Evolutionary conservation across 805 yeast genomes (phyloP).

Genomic region (Nakazawaea siamensis): DNA sequence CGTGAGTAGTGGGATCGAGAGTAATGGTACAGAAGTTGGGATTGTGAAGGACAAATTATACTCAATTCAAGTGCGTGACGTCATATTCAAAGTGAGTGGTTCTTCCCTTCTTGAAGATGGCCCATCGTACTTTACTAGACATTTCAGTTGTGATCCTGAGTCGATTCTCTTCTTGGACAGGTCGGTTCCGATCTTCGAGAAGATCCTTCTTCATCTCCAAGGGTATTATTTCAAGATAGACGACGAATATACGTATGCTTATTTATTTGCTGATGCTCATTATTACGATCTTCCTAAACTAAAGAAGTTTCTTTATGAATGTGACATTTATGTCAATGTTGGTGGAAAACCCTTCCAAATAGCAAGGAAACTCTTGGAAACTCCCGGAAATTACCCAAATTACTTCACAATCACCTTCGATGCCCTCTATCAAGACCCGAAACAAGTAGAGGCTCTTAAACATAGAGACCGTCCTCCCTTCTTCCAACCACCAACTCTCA

Average conservation of each 20-base stretch:
- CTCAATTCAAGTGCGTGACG: constrained; percentile 62
- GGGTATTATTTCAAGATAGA: constrained; percentile 66
- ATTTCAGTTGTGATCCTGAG: constrained; percentile 36
- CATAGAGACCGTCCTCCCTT: constrained; percentile 74
- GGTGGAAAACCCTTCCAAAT: constrained; percentile 57
- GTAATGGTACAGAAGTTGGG: too few relatives aligned
- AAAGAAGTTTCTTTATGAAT: constrained; percentile 35
- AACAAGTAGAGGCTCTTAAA: constrained; percentile 25
- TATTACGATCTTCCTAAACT: constrained; percentile 62
- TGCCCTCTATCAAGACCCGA: constrained; percentile 41
- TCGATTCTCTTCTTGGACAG: constrained; percentile 63
- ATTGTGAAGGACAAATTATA: constrained; percentile 42
- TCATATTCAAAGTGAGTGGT: constrained; percentile 61
- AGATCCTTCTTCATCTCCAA: constrained; percentile 65
- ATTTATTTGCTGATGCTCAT: constrained; percentile 59
- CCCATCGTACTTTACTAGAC: constrained; percentile 81
- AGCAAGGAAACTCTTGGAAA: constrained; percentile 42
- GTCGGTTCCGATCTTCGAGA: constrained; percentile 58
- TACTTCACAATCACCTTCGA: constrained; percentile 60
- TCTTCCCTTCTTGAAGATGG: constrained; percentile 81
- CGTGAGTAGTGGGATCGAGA: too few relatives aligned
- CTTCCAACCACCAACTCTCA: constrained; percentile 45
- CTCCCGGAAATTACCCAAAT: constrained; percentile 70
- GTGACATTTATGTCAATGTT: constrained; percentile 48
- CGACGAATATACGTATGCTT: constrained; percentile 52